Evolutionary conservation across 78 protist genomes (phyloP).

Genomic region (Dictyostelium intermedium): DNA sequence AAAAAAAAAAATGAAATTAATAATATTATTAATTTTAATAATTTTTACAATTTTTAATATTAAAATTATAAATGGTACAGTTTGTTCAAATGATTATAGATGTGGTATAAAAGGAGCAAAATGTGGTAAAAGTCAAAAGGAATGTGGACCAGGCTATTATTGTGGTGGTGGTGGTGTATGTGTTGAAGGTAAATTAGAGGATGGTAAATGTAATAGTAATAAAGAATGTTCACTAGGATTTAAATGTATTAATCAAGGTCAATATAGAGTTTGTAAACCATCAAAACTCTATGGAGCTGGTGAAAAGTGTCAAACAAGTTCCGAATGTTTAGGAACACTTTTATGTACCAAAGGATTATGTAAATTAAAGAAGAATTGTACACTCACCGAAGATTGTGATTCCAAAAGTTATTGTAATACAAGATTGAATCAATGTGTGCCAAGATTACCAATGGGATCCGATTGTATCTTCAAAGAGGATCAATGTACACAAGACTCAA

Average conservation of each 20-base stretch:
- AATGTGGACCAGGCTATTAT: neutral
- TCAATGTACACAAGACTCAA: neutral
- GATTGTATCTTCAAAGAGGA: constrained; percentile 4
- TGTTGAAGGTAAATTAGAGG: constrained; percentile 1
- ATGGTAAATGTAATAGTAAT: neutral
- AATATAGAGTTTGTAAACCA: neutral
- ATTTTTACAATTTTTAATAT: neutral
- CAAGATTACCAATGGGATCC: neutral
- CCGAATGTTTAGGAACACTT: constrained; percentile 13
- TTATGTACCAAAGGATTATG: neutral
- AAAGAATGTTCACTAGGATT: constrained; percentile 25
- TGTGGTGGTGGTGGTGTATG: constrained; percentile 1
- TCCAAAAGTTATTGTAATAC: neutral
- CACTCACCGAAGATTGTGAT: constrained; percentile 16
- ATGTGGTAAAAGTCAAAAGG: neutral
- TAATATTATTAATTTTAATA: neutral
- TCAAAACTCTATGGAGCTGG: neutral
- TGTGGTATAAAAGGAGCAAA: constrained; percentile 32
- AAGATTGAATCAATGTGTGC: neutral
- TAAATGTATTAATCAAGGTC: constrained; percentile 28
- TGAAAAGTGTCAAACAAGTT: neutral
- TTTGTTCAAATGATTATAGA: neutral
- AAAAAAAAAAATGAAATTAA: neutral
- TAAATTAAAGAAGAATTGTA: neutral
- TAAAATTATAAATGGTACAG: neutral